These are phyloP conservation scores for Excoecaria cochinchinensis DNA, from an alignment of 345 rosid genomes.

Conservation along the genomic window DNA sequence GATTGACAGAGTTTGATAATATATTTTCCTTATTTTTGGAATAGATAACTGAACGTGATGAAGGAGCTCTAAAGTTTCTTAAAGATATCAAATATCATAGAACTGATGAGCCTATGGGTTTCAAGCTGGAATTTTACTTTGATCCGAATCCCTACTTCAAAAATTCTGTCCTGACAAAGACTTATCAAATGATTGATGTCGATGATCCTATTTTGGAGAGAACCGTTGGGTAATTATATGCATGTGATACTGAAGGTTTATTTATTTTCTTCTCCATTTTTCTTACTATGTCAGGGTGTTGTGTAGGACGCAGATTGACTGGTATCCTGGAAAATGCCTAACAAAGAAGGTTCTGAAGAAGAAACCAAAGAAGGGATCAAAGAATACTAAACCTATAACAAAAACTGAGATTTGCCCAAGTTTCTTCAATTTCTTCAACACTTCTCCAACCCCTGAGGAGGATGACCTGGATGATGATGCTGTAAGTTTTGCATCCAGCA, in stretches of 20 bases:
- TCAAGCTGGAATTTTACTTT: conserved; percentile 34
- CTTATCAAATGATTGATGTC: conserved; percentile 32
- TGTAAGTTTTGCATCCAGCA: conserved; percentile 12
- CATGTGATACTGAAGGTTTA: neutral
- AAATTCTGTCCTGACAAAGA: conserved; percentile 29
- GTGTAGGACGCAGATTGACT: conserved; percentile 24
- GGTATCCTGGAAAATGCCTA: conserved; percentile 29
- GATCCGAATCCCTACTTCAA: conserved; percentile 33
- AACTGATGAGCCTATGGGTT: conserved; percentile 28
- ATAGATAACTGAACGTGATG: conserved; percentile 32
- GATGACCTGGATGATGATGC: conserved; percentile 22
- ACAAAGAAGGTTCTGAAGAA: conserved; percentile 26
- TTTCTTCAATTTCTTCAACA: conserved; percentile 24
- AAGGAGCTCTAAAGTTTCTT: conserved; percentile 30
- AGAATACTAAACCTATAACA: conserved; percentile 21
- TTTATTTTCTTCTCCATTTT: neutral
- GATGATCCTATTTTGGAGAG: conserved; percentile 26
- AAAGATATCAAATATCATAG: conserved; percentile 31
- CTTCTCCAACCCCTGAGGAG: conserved; percentile 16
- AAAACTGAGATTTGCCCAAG: conserved; percentile 18
- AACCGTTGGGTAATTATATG: conserved; percentile 24
- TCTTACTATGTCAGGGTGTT: neutral
- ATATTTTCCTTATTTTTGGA: neutral
- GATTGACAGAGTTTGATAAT: neutral
- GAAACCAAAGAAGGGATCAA: conserved; percentile 27